phyloP scores from a whole-genome alignment of 1,139 yeast species.

The Geotrichum klebahnii region DNA sequence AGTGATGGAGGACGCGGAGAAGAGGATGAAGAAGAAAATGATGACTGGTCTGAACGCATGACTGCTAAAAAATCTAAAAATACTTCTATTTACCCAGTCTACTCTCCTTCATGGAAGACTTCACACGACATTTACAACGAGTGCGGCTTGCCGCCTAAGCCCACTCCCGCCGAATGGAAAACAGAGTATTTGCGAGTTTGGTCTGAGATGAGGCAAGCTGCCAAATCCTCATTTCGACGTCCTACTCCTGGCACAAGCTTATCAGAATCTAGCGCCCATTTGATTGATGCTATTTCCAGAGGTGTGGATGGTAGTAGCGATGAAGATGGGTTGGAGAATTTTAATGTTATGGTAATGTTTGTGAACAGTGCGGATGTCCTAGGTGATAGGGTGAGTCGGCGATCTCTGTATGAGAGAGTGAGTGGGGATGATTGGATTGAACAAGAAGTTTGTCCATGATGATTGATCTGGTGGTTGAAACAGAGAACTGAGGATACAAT shows the following conservation, averaged over 20 bases:
- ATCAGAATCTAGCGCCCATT: constrained; percentile 52
- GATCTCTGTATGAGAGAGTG: constrained; percentile 42
- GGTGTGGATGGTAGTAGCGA: constrained; percentile 85
- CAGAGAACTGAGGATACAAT: neutral
- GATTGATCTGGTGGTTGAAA: too few relatives aligned
- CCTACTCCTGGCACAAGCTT: constrained; percentile 65
- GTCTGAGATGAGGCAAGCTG: constrained; percentile 53
- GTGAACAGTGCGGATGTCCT: constrained; percentile 67
- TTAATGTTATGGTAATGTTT: constrained; percentile 65
- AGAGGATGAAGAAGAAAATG: too few relatives aligned
- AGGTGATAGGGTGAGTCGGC: constrained; percentile 41
- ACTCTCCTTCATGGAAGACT: constrained; percentile 53
- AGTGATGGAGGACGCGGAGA: too few relatives aligned
- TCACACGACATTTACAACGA: constrained; percentile 38
- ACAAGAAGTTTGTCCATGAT: constrained; percentile 68
- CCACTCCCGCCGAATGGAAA: constrained; percentile 61
- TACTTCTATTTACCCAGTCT: constrained; percentile 6
- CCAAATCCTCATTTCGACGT: constrained; percentile 64
- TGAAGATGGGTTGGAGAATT: constrained; percentile 63
- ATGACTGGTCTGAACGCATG: too few relatives aligned
- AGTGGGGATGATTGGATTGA: constrained; percentile 67
- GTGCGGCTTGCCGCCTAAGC: constrained; percentile 52
- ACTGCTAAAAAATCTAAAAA: too few relatives aligned
- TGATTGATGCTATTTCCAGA: constrained; percentile 65
- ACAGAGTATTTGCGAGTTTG: constrained; percentile 61